These are phyloP conservation scores for Limonomyces culmigenus DNA, from an alignment of 1,284 basidiomycete species.

Conservation along the genomic window DNA sequence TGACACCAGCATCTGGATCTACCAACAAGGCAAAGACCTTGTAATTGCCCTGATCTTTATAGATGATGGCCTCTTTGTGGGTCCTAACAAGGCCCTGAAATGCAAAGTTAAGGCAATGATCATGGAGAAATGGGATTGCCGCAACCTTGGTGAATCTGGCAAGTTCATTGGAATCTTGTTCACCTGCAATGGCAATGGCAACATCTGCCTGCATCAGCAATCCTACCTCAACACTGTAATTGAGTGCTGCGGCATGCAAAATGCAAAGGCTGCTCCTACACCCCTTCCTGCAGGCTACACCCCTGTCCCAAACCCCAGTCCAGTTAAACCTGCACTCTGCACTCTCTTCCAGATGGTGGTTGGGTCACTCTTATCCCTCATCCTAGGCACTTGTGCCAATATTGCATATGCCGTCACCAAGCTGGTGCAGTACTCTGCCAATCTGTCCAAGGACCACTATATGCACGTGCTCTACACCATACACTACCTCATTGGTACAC, in stretches of 20 bases:
- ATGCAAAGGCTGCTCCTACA: slow-evolving; percentile 5
- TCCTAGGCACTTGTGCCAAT: slow-evolving; percentile 6
- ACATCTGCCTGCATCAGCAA: slow-evolving; percentile 13
- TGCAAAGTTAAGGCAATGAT: slow-evolving; percentile 6
- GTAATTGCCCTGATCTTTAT: neutral
- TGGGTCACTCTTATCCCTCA: slow-evolving; percentile 1
- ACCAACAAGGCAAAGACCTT: neutral
- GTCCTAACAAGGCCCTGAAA: neutral
- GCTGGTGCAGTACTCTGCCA: slow-evolving; percentile 6
- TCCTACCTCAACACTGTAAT: slow-evolving; percentile 15
- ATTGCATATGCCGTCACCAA: slow-evolving; percentile 6
- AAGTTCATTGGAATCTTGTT: slow-evolving; percentile 17
- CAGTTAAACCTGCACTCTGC: neutral
- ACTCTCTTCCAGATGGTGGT: slow-evolving; percentile 4
- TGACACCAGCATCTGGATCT: neutral
- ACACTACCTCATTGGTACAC: slow-evolving; percentile 12
- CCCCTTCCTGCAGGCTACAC: slow-evolving; percentile 10
- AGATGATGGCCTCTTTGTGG: neutral
- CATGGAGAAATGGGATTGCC: slow-evolving; percentile 12
- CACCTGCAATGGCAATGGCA: neutral
- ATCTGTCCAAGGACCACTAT: slow-evolving; percentile 9
- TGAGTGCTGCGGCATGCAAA: slow-evolving; percentile 9
- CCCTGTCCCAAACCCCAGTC: slow-evolving; percentile 1
- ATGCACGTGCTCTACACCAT: slow-evolving; percentile 10
- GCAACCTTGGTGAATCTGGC: slow-evolving; percentile 12